Conservation (phyloP, 2,329 filamentous ascomycete genomes). For the Biscogniauxia mediterranea region DNA sequence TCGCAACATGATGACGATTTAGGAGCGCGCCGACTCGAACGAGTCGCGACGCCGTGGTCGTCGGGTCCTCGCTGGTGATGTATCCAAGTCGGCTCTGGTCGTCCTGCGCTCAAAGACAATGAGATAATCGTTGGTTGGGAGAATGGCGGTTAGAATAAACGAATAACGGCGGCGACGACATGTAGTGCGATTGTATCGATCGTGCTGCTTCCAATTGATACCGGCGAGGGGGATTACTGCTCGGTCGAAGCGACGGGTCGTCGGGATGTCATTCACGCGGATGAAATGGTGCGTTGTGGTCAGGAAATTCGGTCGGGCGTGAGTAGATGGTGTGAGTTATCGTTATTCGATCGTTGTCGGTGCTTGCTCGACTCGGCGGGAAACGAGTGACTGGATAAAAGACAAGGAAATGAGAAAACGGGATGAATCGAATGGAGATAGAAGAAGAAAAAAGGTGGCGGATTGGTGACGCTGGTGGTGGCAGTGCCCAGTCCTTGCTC, state of each 20-base stretch:
- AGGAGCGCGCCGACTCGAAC: slow-evolving; percentile 32
- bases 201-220: slow-evolving; percentile 2
- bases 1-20: slow-evolving; percentile 67
- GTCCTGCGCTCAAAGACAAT: slow-evolving; percentile 9
- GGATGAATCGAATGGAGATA: slow-evolving; percentile 9
- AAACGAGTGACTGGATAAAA: slow-evolving; percentile 27
- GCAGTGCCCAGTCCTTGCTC: slow-evolving; percentile 17
- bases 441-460: slow-evolving; percentile 14
- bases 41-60: slow-evolving; percentile 28
- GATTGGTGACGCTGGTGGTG: slow-evolving; percentile 16
- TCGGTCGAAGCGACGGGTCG: slow-evolving; percentile 2
- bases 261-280: not conserved
- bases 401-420: not conserved
- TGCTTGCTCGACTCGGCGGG: slow-evolving; percentile 5
- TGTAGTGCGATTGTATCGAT: slow-evolving; percentile 20
- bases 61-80: slow-evolving; percentile 7
- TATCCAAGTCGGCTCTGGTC: slow-evolving; percentile 9
- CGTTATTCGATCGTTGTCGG: not conserved
- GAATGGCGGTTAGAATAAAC: slow-evolving; percentile 10
- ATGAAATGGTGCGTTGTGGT: not conserved
- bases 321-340: not conserved
- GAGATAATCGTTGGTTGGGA: slow-evolving; percentile 12
- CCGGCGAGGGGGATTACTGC: slow-evolving; percentile 6
- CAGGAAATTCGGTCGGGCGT: not conserved
- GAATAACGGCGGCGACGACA: slow-evolving; percentile 23